A percentile compares a stretch with the other conserved stretches of the same genome.
Conservation (phyloP, 495 filamentous ascomycete species). For the Aspergillus saccharolyticus region DNA sequence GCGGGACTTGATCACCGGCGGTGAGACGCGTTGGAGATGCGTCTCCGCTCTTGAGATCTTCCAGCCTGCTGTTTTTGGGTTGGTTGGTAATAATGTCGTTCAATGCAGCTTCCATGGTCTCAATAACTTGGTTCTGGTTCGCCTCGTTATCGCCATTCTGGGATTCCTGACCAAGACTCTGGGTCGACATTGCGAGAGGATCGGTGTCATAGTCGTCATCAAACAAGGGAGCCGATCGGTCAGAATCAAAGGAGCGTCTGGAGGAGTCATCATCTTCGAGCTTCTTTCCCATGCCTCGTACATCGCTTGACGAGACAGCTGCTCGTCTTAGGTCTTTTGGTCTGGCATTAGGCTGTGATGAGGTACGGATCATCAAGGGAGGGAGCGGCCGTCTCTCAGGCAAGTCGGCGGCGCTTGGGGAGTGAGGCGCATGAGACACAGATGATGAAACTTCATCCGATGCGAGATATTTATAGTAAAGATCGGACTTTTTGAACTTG, state of each 20-base stretch:
- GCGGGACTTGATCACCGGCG: slow-evolving; percentile 44
- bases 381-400: slow-evolving; percentile 39
- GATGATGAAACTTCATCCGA: slow-evolving; percentile 70
- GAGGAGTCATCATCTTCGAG: slow-evolving; percentile 44
- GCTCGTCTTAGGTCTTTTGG: slow-evolving; percentile 52
- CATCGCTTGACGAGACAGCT: slow-evolving; percentile 54
- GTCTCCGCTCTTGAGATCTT: slow-evolving; percentile 56
- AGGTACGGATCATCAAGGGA: slow-evolving; percentile 36
- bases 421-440: slow-evolving; percentile 18
- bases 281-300: slow-evolving; percentile 37
- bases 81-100: slow-evolving; percentile 88
- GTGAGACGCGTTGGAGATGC: slow-evolving; percentile 37
- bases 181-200: slow-evolving; percentile 53
- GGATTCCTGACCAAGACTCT: slow-evolving; percentile 51
- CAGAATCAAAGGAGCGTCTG: slow-evolving; percentile 55
- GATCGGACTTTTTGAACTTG: slow-evolving; percentile 82
- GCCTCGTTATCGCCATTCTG: slow-evolving; percentile 42
- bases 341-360: slow-evolving; percentile 32
- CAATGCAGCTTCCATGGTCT: slow-evolving; percentile 92
- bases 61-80: slow-evolving; percentile 56
- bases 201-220: slow-evolving; percentile 66
- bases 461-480: slow-evolving; percentile 93
- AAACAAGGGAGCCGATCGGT: slow-evolving; percentile 52
- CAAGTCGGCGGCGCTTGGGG: slow-evolving; percentile 24
- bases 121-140: slow-evolving; percentile 58